A percentile compares a stretch with the other conserved stretches of the same genome.
Conservation (phyloP, 331 rosid species). For the Rhamnella rubrinervis region DNA sequence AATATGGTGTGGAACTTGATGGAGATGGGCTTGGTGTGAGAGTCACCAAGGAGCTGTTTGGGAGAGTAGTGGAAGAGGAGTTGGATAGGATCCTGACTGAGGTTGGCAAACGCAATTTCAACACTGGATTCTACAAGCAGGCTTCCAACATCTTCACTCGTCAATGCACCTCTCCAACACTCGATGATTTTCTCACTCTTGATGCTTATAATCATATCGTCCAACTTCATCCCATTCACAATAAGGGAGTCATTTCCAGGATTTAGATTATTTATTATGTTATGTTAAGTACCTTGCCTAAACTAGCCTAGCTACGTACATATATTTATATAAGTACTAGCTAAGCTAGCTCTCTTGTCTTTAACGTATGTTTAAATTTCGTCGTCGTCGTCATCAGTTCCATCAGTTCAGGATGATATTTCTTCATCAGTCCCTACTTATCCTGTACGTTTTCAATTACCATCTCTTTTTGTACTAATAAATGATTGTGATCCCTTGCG, state of each 20-base stretch:
- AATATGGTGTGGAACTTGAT: constrained; percentile 70
- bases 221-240: constrained; percentile 53
- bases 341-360: too few species aligned
- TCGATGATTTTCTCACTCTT: constrained; percentile 83
- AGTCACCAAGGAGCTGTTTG: constrained; percentile 64
- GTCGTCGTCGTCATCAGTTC: too few species aligned
- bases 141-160: constrained; percentile 65
- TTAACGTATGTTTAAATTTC: too few species aligned
- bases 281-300: not conserved
- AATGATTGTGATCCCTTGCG: too few species aligned
- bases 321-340: too few species aligned
- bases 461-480: too few species aligned
- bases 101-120: constrained; percentile 72
- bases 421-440: too few species aligned
- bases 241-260: too few species aligned
- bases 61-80: constrained; percentile 85
- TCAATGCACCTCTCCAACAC: constrained; percentile 69
- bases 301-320: too few species aligned
- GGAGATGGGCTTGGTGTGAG: constrained; percentile 74
- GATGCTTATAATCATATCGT: constrained; percentile 69
- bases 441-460: too few species aligned
- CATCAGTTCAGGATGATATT: too few species aligned
- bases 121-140: constrained; percentile 65
- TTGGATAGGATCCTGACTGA: constrained; percentile 76
- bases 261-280: constrained; percentile 24